Evolutionary conservation across 495 filamentous ascomycete species (phyloP), one percentile per base, ranked within the genome.

Genomic region (Tuber indicum): DNA sequence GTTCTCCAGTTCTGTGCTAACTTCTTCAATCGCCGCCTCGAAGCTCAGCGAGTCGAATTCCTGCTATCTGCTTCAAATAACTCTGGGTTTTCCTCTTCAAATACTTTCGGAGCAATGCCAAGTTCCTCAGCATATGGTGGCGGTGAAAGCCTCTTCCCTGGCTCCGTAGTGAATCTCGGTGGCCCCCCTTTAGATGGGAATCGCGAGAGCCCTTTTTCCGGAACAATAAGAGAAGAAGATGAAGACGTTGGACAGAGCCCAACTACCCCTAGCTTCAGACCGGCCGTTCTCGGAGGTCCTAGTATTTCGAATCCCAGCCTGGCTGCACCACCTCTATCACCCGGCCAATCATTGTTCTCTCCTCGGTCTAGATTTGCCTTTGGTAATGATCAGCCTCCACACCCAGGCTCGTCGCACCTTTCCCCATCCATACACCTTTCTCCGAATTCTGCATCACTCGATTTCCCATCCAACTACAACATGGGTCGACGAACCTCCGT

Each of bases 401-500:
- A 83, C 46, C 76, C 46, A 6, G 80, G 52, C 17, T 73, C 81
- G 39, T 62, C 58, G 70, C 74, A 82, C n/a, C 79, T 79, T 32
- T 85, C 84, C 14, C 81, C 84, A 19, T 84, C 85, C 4, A 85
- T 84, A 3, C 76, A 78, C 71, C 76, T 77, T n/a, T 79, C 78
- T 32, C 78, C 78, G 26, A 81, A 78, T 58, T 73, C 79, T 49
- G 70, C 52, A 74, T 85, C 87, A 45, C 90, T 93, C 72, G 92
- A 91, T 75, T 94, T 97, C 81, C 96, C 96, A 69, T 92, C 89
- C 77, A 94, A 98, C 83, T 99, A 98, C 85, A 95, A 94, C 83
- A 90, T 97, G 87, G 91, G 89, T 81, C 92, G 96, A 76, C 93
- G 96, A 70, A 97, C 94, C 36, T 98, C 96, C 10, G 96, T 99